Percentiles rank a stretch among this genome's conserved stretches.
Conservation (phyloP, 2,329 filamentous ascomycete species). For the Pseudocercospora vitis region DNA sequence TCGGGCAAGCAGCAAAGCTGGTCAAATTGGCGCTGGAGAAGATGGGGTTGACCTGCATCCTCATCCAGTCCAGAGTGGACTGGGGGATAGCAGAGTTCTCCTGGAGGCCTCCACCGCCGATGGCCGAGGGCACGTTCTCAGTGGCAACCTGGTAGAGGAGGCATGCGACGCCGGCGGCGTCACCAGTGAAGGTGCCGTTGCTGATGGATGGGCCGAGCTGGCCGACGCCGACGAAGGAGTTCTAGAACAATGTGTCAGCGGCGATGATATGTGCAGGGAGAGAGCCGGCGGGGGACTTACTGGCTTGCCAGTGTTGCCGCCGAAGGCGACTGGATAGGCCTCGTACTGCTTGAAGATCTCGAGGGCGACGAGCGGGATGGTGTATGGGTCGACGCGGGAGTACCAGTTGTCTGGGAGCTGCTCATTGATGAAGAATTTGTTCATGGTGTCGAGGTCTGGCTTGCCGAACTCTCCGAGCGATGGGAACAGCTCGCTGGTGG, state of each 20-base stretch:
- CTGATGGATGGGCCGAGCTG: conserved; percentile 39
- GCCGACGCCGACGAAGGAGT: conserved; percentile 38
- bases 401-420: conserved; percentile 41
- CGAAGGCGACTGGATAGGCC: conserved; percentile 45
- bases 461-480: conserved; percentile 22
- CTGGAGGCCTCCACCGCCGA: conserved; percentile 18
- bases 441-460: conserved; percentile 19
- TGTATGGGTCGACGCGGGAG: conserved; percentile 38
- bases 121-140: conserved; percentile 25
- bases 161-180: conserved; percentile 37
- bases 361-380: conserved; percentile 37
- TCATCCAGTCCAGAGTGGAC: conserved; percentile 17
- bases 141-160: conserved; percentile 46
- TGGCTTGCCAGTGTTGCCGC: conserved; percentile 45
- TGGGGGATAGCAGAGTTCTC: conserved; percentile 4
- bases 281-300: neutral
- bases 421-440: conserved; percentile 46
- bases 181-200: conserved; percentile 40
- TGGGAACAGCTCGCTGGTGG: conserved; percentile 40
- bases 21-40: neutral
- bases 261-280: neutral
- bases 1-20: neutral
- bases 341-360: conserved; percentile 46
- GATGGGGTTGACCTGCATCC: conserved; percentile 21
- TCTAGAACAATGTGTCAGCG: conserved; percentile 3